Base-by-base conservation (phyloP, 208 protist species). In the Tritrichomonas foetus region DNA sequence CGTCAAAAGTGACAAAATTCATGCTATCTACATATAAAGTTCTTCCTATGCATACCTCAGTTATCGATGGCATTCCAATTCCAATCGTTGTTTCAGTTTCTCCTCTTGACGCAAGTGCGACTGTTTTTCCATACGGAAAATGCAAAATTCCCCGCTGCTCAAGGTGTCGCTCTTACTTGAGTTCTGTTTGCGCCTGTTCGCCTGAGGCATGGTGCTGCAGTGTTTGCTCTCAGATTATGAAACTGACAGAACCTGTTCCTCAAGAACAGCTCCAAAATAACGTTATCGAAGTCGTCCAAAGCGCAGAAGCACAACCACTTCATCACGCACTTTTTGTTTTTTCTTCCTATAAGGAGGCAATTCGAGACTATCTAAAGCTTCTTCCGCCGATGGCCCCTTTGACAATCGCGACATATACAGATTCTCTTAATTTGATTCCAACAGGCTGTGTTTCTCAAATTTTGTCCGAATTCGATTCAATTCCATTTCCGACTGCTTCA, bases 1-100 rank as follows among this genome's bases (percentile, higher is more conserved):
- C n/a, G n/a, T n/a, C n/a, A n/a, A n/a, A n/a, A n/a, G n/a, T n/a
- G n/a, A n/a, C n/a, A n/a, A n/a, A n/a, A n/a, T n/a, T n/a, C n/a
- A 82, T 82, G 74, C 41, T 82, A 20, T 82, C 74, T 50, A 82
- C 74, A 50, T 82, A 50, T 82, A 49, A 82, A 49, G 50, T 39
- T 82, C 39, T 82, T 20, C 74, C 74, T 30, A 47, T 41, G 9
- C 8, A 16, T 20, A 3, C 1, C 14, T 47, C 33, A 49, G 74
- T 82, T 41, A 39, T 50, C n/a, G 20, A 44, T 30, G 74, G 74
- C 3, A 82, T 82, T 50, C 33, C 33, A 16, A 82, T 82, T 47
- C 74, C 74, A 53, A 47, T 82, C n/a, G 74, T 82, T 82, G 74
- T 82, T 22, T 50, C 39, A 14, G 74, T 82, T 25, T 30, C 33